Percentiles rank a stretch among this genome's conserved stretches.
phyloP scores from a whole-genome alignment of 2,329 filamentous ascomycete genomes.

The Rachicladosporium sp. region DNA sequence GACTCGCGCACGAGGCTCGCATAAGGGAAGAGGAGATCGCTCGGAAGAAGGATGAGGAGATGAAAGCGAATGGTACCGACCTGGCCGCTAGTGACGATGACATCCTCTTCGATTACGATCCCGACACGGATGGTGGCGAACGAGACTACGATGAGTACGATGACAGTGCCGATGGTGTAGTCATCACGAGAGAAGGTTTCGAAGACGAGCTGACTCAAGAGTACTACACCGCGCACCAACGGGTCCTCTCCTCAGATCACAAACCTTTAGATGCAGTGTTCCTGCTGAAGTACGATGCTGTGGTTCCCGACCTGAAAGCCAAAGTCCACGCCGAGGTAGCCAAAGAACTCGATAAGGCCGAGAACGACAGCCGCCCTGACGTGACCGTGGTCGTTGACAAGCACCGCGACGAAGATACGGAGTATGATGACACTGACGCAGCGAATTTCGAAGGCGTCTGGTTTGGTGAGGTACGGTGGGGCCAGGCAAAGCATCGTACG shows the following conservation, averaged over 20 bases:
- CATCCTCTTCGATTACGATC: conserved; percentile 83
- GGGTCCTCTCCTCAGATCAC: conserved; percentile 85
- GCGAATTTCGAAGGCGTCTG: conserved; percentile 49
- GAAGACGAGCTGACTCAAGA: conserved; percentile 44
- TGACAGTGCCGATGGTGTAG: conserved; percentile 34
- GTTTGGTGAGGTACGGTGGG: conserved; percentile 64
- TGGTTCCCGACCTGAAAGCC: conserved; percentile 73
- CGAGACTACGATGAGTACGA: conserved; percentile 46
- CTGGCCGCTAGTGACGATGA: conserved; percentile 63
- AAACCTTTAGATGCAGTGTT: conserved; percentile 83
- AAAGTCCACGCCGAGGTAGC: conserved; percentile 78
- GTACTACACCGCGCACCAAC: conserved; percentile 77
- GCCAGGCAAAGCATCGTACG: conserved; percentile 50
- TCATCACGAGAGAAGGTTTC: conserved; percentile 47
- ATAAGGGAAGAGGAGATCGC: conserved; percentile 53
- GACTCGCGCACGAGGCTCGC: conserved; percentile 51
- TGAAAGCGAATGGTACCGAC: conserved; percentile 68
- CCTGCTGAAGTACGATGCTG: conserved; percentile 70
- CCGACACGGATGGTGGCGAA: conserved; percentile 55
- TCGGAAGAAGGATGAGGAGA: conserved; percentile 65
- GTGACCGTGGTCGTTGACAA: conserved; percentile 60
- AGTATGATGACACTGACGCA: conserved; percentile 28
- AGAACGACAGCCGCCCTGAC: conserved; percentile 77
- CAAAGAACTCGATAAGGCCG: conserved; percentile 73
- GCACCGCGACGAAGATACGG: conserved; percentile 25